Evolutionary conservation across 495 filamentous ascomycete species (phyloP).

Genomic region (Penicillium bovifimosum): DNA sequence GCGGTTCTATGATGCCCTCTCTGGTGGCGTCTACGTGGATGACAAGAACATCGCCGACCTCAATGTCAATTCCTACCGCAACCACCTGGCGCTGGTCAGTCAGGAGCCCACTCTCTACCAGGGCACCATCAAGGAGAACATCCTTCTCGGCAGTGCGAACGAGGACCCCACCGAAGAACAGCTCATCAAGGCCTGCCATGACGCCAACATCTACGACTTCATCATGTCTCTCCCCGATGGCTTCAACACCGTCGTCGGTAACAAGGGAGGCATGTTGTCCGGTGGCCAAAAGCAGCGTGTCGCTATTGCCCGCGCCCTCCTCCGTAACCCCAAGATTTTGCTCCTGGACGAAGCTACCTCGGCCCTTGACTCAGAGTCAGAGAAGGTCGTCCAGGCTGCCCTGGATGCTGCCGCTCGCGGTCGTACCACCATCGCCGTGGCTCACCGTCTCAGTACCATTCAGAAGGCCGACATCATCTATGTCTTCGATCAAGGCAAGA

Average conservation of each 20-base stretch:
- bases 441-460: conserved; percentile 71
- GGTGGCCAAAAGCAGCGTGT: conserved; percentile 84
- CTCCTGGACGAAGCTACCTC: conserved; percentile 81
- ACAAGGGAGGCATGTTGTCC: conserved; percentile 70
- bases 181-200: conserved; percentile 70
- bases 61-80: conserved; percentile 75
- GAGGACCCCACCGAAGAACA: conserved; percentile 62
- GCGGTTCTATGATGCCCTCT: conserved; percentile 76
- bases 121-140: conserved; percentile 78
- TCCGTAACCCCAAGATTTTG: conserved; percentile 63
- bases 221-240: conserved; percentile 72
- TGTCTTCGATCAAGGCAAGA: conserved; percentile 69
- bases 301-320: conserved; percentile 67
- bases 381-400: conserved; percentile 78
- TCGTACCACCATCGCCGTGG: conserved; percentile 73
- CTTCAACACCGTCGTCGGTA: conserved; percentile 70
- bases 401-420: conserved; percentile 69
- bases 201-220: conserved; percentile 91
- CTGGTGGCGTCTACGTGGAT: conserved; percentile 68
- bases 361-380: conserved; percentile 73
- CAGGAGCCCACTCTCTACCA: conserved; percentile 87
- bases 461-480: conserved; percentile 82
- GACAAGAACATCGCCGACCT: conserved; percentile 65
- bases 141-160: conserved; percentile 61
- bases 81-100: conserved; percentile 70